Conservation (phyloP, 345 rosid genomes). For the Gossypium raimondii region DNA sequence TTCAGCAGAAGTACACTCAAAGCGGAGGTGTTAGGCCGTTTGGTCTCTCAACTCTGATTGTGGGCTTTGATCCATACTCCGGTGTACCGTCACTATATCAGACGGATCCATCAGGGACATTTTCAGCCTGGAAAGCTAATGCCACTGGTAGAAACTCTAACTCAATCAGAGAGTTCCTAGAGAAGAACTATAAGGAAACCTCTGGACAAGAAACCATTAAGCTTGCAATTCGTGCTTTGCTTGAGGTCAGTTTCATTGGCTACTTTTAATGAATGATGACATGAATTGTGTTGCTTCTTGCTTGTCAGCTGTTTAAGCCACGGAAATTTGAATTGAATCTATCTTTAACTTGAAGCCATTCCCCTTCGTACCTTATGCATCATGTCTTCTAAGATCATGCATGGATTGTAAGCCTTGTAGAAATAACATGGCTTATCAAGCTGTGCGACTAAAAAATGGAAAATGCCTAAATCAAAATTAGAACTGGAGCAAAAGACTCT, state of each 20-base stretch:
- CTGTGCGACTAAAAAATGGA: neutral
- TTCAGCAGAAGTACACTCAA: constrained; percentile 76
- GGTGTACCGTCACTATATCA: constrained; percentile 56
- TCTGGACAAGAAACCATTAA: constrained; percentile 73
- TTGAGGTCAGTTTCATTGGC: constrained; percentile 44
- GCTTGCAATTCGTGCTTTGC: constrained; percentile 66
- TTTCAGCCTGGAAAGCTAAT: constrained; percentile 81
- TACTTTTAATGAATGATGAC: neutral
- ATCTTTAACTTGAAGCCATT: neutral
- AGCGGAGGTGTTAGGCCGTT: constrained; percentile 71
- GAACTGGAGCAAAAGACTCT: neutral
- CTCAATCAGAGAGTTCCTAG: constrained; percentile 61
- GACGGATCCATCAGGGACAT: constrained; percentile 78
- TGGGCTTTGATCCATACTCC: constrained; percentile 61
- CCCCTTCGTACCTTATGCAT: neutral
- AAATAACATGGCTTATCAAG: neutral
- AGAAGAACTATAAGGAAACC: constrained; percentile 69
- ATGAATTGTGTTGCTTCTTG: neutral
- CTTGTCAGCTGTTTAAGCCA: neutral
- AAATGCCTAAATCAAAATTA: neutral
- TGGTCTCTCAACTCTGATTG: constrained; percentile 57
- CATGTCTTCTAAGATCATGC: neutral
- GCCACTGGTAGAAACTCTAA: constrained; percentile 75
- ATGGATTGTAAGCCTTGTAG: neutral
- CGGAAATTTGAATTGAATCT: neutral